Base-by-base conservation (phyloP, 1,284 basidiomycete species). In the Rhodotorula sp. region DNA sequence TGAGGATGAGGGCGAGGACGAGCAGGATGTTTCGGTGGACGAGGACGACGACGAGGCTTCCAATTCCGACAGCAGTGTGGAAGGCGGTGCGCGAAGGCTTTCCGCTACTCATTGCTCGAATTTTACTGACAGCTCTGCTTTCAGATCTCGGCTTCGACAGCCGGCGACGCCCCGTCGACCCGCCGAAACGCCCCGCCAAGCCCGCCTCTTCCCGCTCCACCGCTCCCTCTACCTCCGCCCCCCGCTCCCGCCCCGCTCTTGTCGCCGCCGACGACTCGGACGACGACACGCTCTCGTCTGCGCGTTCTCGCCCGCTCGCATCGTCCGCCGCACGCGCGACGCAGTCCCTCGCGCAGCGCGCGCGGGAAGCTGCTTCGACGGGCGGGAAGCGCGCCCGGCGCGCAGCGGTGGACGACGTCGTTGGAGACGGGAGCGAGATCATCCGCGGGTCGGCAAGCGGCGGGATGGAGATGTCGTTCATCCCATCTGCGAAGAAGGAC, bases 391-490 rank as follows among this genome's bases (percentile, higher is more conserved):
- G 70, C 41, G 54, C 61, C 55, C 62, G 63, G 27, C 51, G 46
- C 48, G 48, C 27, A 17, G 36, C 25, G 32, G 41, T 15, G 15
- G 56, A 21, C 19, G 65, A 41, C 10, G 59, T 50, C n/a, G 19
- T 34, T 57, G 46, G 64, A 58, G 50, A 64, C 68, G 34, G 36
- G 56, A 53, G 57, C 60, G 73, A 74, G 27, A 63, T 77, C 56
- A 63, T 74, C 25, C 62, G 67, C 36, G 73, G 72, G n/a, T 69
- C 66, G 29, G 62, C 70, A 4, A 83, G 83, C 55, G 84, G 84
- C 12, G 83, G 83, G 17, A 84, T 85, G 83, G 84, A 85, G 71
- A 84, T 84, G 82, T 84, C 84, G 10, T 84, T 84, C 76, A 80
- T 84, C 29, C 84, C 84, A 21, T 50, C 48, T 22, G 15, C 50